Conservation (phyloP, 31 red algal species). For the Porphyra umbilicalis region DNA sequence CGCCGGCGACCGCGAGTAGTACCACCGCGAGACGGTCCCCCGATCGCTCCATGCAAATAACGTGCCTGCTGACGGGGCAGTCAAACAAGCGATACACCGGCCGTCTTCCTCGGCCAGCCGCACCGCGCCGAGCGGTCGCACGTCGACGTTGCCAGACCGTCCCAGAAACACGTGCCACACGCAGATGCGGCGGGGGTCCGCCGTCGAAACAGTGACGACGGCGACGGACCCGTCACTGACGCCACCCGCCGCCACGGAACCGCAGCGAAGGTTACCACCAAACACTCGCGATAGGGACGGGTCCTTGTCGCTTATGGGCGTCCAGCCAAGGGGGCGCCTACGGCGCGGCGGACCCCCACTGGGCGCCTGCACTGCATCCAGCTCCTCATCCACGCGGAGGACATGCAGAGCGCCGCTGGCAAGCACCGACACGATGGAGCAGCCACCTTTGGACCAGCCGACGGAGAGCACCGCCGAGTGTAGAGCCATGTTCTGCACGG, state of each 20-base stretch:
- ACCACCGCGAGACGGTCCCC: slow-evolving; percentile 33
- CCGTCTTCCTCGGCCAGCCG: slow-evolving; percentile 13
- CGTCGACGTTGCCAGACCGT: slow-evolving; percentile 14
- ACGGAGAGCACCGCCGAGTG: slow-evolving; percentile 22
- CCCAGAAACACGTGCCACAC: slow-evolving; percentile 43
- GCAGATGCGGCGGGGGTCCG: slow-evolving; percentile 21
- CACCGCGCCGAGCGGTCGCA: slow-evolving; percentile 6
- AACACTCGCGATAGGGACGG: slow-evolving; percentile 19
- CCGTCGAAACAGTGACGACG: slow-evolving; percentile 40
- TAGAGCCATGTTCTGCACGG: slow-evolving; percentile 18
- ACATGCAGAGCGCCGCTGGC: slow-evolving; percentile 19
- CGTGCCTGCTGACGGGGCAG: slow-evolving; percentile 33
- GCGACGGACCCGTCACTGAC: slow-evolving; percentile 24
- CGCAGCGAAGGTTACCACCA: slow-evolving; percentile 42
- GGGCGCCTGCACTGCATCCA: slow-evolving; percentile 21
- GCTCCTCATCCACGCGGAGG: slow-evolving; percentile 29
- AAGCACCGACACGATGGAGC: slow-evolving; percentile 32
- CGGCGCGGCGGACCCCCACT: not conserved
- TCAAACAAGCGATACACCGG: slow-evolving; percentile 16
- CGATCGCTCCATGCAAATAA: slow-evolving; percentile 38
- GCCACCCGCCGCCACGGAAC: slow-evolving; percentile 43
- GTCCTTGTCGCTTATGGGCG: slow-evolving; percentile 11
- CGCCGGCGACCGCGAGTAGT: not conserved
- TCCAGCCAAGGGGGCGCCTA: not conserved
- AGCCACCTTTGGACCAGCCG: slow-evolving; percentile 39